Percentiles rank a stretch among this genome's conserved stretches.
These are phyloP conservation scores for Pleurotus sapidus DNA, from an alignment of 768 basidiomycete species.

Conservation along the genomic window DNA sequence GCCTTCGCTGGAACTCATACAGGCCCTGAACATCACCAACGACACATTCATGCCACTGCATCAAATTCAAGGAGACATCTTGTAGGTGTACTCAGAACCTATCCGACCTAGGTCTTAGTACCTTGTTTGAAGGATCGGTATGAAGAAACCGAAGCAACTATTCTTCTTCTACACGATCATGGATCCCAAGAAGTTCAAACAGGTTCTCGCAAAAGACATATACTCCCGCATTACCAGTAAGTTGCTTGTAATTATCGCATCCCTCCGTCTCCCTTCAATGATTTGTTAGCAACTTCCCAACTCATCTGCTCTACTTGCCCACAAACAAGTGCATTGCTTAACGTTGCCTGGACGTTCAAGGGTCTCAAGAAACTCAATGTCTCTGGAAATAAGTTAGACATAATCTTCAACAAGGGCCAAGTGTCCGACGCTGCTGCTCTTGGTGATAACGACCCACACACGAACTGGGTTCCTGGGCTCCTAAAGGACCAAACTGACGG, in stretches of 20 bases:
- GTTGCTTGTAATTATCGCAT: neutral
- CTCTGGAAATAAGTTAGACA: slow-evolving; percentile 11
- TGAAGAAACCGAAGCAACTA: slow-evolving; percentile 19
- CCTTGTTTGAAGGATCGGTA: slow-evolving; percentile 14
- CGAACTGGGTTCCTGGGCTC: slow-evolving; percentile 14
- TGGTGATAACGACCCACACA: slow-evolving; percentile 11
- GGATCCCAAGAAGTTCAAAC: slow-evolving; percentile 15
- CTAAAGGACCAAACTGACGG: slow-evolving; percentile 14
- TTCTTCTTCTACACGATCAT: slow-evolving; percentile 19
- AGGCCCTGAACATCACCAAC: slow-evolving; percentile 7
- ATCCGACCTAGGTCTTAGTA: neutral
- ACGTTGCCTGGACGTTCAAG: slow-evolving; percentile 18
- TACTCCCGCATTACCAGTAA: slow-evolving; percentile 2
- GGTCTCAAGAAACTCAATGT: slow-evolving; percentile 14
- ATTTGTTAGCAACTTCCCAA: slow-evolving; percentile 13
- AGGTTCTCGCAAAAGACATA: slow-evolving; percentile 6
- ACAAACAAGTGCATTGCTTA: slow-evolving; percentile 14
- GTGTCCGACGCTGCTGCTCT: slow-evolving; percentile 1
- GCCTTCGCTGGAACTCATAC: slow-evolving; percentile 5
- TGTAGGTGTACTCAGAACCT: slow-evolving; percentile 5
- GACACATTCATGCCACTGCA: slow-evolving; percentile 11
- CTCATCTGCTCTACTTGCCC: slow-evolving; percentile 7
- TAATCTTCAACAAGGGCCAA: slow-evolving; percentile 12
- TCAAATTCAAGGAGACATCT: slow-evolving; percentile 19
- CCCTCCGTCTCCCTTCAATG: neutral